Evolutionary conservation across 2,329 filamentous ascomycete species (phyloP), one percentile per base, ranked within the genome.

Genomic region (Neonectria ditissima): DNA sequence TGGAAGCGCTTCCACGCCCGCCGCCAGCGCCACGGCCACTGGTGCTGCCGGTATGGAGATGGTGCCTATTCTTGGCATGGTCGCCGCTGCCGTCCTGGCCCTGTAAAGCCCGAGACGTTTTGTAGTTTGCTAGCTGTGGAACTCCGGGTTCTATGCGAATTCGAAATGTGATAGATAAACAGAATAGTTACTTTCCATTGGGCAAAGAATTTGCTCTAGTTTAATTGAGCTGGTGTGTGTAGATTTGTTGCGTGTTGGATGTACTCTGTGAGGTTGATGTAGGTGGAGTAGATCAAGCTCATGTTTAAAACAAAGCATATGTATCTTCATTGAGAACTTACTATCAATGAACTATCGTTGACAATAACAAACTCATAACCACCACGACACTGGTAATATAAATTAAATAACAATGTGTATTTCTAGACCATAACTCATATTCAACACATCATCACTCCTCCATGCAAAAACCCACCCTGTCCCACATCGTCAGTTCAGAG

Each of bases 1-100:
- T 54, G 18, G 30, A 57, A 66, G 57, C 44, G 37, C 10, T 18
- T 39, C 45, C 10, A 26, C 51, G 1, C 34, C 58, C 16, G 32
- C 37, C 14, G 14, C 50, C 39, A 60, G 24, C 18, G 24, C 16
- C 43, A 39, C 50, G 20, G 55, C 67, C n/a, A 69, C 63, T 20
- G 70, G 57, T 13, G 69, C 60, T 32, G 71, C 64, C 0, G 69
- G 45, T 5, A 52, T 68, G 0, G 63, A 62, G 11, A 59, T 73
- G 18, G 63, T 73, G 1, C 71, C 71, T n/a, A 24, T 73, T 9
- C 58, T 65, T 5, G 71, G 69, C 22, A 51, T 73, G 22, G 55
- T 71, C 8, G 71, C 64, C 16, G 71, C 71, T 5, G 71, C 69
- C n/a, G 52, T 65, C 20, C 44, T 73, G 22, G 70, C 66, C 45